Evolutionary conservation across 2,329 filamentous ascomycete species (phyloP).

Genomic region (Cladosporium colombiae): DNA sequence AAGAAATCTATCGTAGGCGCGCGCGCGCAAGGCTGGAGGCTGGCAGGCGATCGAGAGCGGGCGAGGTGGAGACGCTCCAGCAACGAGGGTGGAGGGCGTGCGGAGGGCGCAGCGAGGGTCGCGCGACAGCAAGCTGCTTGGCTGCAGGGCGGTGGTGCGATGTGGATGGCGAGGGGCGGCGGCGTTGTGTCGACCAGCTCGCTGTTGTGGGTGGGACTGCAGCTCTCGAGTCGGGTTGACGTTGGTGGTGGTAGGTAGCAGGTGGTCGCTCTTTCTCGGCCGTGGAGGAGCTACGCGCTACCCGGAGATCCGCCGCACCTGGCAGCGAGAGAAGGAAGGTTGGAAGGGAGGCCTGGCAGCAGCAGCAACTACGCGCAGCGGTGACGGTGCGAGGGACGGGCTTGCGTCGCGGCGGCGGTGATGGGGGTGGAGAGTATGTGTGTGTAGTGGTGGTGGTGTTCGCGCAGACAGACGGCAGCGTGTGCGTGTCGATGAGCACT

Average conservation of each 20-base stretch:
- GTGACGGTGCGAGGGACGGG: conserved; percentile 1
- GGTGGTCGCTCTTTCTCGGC: conserved; percentile 17
- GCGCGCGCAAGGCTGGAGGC: conserved; percentile 12
- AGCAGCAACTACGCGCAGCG: conserved; percentile 3
- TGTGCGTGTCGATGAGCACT: neutral
- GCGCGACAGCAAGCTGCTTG: neutral
- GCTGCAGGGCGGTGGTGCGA: neutral
- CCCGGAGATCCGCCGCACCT: neutral
- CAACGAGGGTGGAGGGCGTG: neutral
- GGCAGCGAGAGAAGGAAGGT: neutral
- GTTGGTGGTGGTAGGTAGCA: neutral
- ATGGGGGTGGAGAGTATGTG: neutral
- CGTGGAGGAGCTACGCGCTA: conserved; percentile 6
- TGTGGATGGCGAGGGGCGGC: neutral
- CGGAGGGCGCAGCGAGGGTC: conserved; percentile 3
- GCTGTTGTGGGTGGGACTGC: neutral
- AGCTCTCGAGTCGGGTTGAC: conserved; percentile 14
- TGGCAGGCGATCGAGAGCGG: neutral
- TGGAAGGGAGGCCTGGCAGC: neutral
- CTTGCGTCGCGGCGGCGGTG: neutral
- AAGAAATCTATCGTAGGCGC: neutral
- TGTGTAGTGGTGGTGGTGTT: neutral
- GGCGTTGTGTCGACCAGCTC: neutral
- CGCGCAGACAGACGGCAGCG: neutral
- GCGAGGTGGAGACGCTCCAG: neutral